phyloP scores from a whole-genome alignment of 2,329 filamentous ascomycete species.

The Phoma sp. region DNA sequence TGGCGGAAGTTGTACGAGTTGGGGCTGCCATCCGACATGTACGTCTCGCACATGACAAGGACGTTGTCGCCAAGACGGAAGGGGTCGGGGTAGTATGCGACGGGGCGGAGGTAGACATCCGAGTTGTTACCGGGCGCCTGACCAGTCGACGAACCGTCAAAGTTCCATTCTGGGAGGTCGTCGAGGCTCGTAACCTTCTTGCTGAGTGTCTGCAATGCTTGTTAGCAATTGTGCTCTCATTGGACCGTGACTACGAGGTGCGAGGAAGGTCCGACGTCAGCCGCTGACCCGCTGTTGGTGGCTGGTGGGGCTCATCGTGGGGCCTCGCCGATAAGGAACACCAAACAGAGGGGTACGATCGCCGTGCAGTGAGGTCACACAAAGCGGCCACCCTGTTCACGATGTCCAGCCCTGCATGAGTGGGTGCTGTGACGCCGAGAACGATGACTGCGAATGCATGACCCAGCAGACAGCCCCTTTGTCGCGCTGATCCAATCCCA shows the following conservation, averaged over 20 bases:
- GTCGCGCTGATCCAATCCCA: slow-evolving; percentile 10
- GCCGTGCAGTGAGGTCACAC: slow-evolving; percentile 30
- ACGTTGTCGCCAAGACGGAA: slow-evolving; percentile 91
- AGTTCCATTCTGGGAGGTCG: slow-evolving; percentile 80
- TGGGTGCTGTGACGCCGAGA: slow-evolving; percentile 1
- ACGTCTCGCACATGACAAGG: slow-evolving; percentile 92
- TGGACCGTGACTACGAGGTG: slow-evolving; percentile 6
- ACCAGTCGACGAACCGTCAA: slow-evolving; percentile 86
- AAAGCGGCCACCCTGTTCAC: slow-evolving; percentile 19
- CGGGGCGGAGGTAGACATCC: slow-evolving; percentile 93
- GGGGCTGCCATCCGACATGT: slow-evolving; percentile 89
- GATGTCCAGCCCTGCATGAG: slow-evolving; percentile 13
- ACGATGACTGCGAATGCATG: slow-evolving; percentile 11
- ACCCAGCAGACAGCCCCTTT: background rate
- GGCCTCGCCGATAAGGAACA: slow-evolving; percentile 40
- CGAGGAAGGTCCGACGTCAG: slow-evolving; percentile 11
- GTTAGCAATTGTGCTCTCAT: slow-evolving; percentile 27
- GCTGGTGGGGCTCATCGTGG: slow-evolving; percentile 39
- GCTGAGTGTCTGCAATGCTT: slow-evolving; percentile 62
- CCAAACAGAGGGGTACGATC: slow-evolving; percentile 24
- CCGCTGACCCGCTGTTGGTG: slow-evolving; percentile 16
- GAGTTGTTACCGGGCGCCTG: slow-evolving; percentile 96
- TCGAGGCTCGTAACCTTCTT: slow-evolving; percentile 63
- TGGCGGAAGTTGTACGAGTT: slow-evolving; percentile 99
- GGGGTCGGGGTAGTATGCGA: slow-evolving; percentile 87